Evolutionary conservation across 2,329 filamentous ascomycete genomes (phyloP), one percentile per base, ranked within the genome.

Genomic region (Ophiostoma populinum): DNA sequence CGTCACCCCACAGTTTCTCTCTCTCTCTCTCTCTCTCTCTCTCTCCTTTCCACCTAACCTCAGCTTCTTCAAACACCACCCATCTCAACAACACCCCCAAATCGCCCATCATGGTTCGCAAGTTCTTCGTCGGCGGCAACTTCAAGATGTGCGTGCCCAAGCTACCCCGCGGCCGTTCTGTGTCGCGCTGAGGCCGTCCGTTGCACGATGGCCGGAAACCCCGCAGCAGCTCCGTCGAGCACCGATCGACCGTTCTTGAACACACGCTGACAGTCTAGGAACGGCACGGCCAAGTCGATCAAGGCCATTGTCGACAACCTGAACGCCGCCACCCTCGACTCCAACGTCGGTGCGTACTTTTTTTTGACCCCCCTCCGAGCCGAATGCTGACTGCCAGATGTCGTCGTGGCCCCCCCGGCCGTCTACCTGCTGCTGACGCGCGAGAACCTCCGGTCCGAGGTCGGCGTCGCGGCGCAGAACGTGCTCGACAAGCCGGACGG

Each of bases 41-140:
- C 34, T 18, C n/a, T 27, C 30, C 24, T 24, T 24, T 21, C 17
- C 24, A 24, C 32, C 12, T 20, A 20, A 26, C 15, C 9, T 22
- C 19, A 22, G 32, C 22, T 19, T 28, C 19, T 24, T 9, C 24
- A 32, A n/a, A 28, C 22, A 20, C 25, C 6, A n/a, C 13, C 11
- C 16, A 15, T 16, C 22, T 29, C 19, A 21, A 42, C 6, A n/a
- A 11, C 11, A n/a, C 15, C 15, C 22, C 29, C 19, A 21, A 42
- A 51, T 49, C 49, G 50, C 50, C 62, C 70, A 82, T 54, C 52
- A 93, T 92, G 85, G 70, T 77, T 71, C 85, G 85, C 68, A 80
- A 85, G 68, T 93, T 92, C 70, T 92, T 93, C 60, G 81, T 93
- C 59, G 86, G 86, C 61, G 86, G 86, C 56, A 98, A 98, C 78